Base-by-base conservation (phyloP, 202 grass and related monocot genomes). In the Setaria italica region DNA sequence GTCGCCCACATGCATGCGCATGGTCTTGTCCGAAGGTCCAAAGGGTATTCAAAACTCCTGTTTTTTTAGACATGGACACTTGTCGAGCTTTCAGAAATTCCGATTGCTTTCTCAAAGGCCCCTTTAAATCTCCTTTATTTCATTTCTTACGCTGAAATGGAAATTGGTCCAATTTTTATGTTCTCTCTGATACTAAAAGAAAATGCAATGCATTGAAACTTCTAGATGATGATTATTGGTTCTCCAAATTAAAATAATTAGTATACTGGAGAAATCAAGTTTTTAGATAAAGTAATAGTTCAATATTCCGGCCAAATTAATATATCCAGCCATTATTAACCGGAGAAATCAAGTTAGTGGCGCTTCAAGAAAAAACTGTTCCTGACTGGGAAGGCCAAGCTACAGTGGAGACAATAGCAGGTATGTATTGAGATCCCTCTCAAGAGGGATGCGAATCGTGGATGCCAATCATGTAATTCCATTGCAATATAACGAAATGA, bases 71-170 rank as follows among this genome's bases (percentile, higher is more conserved):
- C 14, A 15, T 60, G 55, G 55, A 62, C 74, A 77, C 74, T 77
- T 77, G 37, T 77, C 74, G 37, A 77, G 37, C 35, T 77, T 8
- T 43, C n/a, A 77, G 74, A 62, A 45, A 62, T 54, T 41, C n/a
- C 2, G 2, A 6, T 39, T 57, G 11, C 16, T 6, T 57, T 39
- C 11, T 39, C 17, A 7, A n/a, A 5, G 4, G 1, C 50, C 35
- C 51, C 5, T 43, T 77, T n/a, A 12, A 39, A 56, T 21, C 4
- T 11, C 2, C 11, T n/a, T 70, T 46, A 13, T 43, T 70, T 25
- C 25, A 25, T 41, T 75, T n/a, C 9, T 59, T 59, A 15, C 12
- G 6, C 6, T 21, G 51, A 9, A 77, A 9, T 7, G 9, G 19
- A 62, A 58, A 46, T 17, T 9, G 6, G 21, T 62, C 25, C 12